phyloP scores from a whole-genome alignment of 1,139 yeast genomes.

The Geotrichum phurueaensis region DNA sequence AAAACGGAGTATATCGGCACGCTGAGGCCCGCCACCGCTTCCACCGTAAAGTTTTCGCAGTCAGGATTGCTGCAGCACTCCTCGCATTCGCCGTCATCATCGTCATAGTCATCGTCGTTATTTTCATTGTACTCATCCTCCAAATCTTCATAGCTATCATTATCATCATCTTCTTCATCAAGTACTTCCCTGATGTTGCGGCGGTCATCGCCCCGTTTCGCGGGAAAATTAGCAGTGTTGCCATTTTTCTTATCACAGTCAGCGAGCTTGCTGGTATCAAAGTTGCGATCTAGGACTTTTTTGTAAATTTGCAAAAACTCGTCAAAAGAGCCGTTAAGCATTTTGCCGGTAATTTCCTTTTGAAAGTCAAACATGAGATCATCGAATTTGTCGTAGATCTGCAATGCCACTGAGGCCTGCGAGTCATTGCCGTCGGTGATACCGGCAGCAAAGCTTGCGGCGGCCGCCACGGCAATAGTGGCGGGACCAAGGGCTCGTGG shows the following conservation, averaged over 20 bases:
- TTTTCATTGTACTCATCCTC: slow-evolving; percentile 17
- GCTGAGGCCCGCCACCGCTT: slow-evolving; percentile 14
- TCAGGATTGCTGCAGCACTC: slow-evolving; percentile 21
- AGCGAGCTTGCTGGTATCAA: neutral
- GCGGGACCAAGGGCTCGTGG: neutral
- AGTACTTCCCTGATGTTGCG: slow-evolving; percentile 20
- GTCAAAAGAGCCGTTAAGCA: neutral
- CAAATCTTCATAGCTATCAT: slow-evolving; percentile 16
- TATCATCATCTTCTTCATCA: slow-evolving; percentile 20
- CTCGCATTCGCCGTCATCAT: slow-evolving; percentile 12
- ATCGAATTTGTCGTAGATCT: neutral
- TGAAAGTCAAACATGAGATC: neutral
- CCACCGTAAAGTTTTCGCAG: slow-evolving; percentile 19
- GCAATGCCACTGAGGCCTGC: neutral
- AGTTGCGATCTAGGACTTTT: neutral
- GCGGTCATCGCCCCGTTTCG: neutral
- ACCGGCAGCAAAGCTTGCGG: neutral
- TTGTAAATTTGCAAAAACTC: neutral
- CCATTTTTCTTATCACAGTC: neutral
- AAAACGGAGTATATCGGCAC: slow-evolving; percentile 21
- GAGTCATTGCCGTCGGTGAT: neutral
- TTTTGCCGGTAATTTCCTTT: neutral
- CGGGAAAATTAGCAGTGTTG: neutral
- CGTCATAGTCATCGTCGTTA: slow-evolving; percentile 16
- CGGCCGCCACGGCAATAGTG: neutral